phyloP scores from a whole-genome alignment of 352 stramenopile genomes.

The Globisporangium nodosum region DNA sequence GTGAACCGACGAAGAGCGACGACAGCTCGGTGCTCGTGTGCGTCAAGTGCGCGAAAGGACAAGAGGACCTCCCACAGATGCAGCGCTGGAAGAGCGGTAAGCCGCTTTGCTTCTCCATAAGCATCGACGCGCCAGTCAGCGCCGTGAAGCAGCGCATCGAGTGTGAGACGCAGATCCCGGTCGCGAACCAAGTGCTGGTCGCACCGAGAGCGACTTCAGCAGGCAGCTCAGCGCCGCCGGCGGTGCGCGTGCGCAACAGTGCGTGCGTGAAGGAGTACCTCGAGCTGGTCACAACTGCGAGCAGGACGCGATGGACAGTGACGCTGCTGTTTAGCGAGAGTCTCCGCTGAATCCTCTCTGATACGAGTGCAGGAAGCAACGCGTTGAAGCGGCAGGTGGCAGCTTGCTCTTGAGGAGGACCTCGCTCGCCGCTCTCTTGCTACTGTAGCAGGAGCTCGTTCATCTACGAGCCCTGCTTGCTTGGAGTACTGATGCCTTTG shows the following conservation, averaged over 20 bases:
- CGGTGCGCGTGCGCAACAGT: slow-evolving; percentile 8
- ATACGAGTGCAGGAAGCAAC: too few relatives aligned
- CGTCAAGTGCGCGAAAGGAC: slow-evolving; percentile 14
- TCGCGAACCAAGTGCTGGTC: slow-evolving; percentile 15
- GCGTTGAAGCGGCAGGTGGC: neutral
- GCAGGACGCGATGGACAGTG: slow-evolving; percentile 17
- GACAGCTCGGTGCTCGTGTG: slow-evolving; percentile 6
- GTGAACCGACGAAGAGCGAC: neutral
- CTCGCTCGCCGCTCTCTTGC: neutral
- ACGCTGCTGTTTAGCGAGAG: slow-evolving; percentile 29
- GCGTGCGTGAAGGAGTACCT: slow-evolving; percentile 5
- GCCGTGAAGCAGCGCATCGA: slow-evolving; percentile 16
- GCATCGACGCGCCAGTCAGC: neutral
- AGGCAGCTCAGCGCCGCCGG: neutral
- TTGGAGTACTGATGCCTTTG: too few relatives aligned
- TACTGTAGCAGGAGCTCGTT: neutral
- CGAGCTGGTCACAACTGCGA: slow-evolving; percentile 5
- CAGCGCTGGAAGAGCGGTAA: slow-evolving; percentile 2
- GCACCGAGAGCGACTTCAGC: neutral
- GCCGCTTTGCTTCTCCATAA: slow-evolving; percentile 5
- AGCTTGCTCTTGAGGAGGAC: neutral
- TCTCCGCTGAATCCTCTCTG: slow-evolving; percentile 5
- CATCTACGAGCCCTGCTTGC: neutral
- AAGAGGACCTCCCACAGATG: slow-evolving; percentile 5
- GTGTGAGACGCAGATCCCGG: slow-evolving; percentile 7